Base-by-base conservation (phyloP, 2,329 filamentous ascomycete genomes). In the Drechmeria coniospora region DNA sequence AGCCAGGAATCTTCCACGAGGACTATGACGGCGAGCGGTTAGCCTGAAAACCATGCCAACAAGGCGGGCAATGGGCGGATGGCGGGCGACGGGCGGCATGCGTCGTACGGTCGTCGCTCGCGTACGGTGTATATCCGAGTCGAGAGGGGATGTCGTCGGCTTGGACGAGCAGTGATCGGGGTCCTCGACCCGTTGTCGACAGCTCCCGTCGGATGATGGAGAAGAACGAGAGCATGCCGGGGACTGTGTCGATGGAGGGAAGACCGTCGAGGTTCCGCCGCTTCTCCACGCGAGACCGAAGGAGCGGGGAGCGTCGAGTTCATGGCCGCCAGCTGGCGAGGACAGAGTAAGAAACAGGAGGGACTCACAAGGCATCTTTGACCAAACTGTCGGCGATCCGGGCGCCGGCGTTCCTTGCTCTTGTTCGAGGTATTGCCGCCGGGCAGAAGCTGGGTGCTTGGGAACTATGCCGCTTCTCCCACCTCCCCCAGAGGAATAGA, bases 321-420 rank as follows among this genome's bases (percentile, higher is more conserved):
- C 6, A 25, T 7, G 6, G n/a, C n/a, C 10, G 16, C 15, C 21
- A 15, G 8, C 21, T 8, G 14, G 15, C 6, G 21, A 10, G 15
- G 9, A 11, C 2, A 19, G 7, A 12, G 30, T 27, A 24, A 34
- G 26, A 23, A 26, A 27, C 24, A 29, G 26, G 29, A 33, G 23
- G 23, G 24, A 53, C 51, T 53, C 43, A 54, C 51, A 53, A 36
- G 51, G 51, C 51, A 53, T 54, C 42, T 50, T n/a, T 42, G 48
- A 41, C 39, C 36, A 42, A 28, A 33, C 34, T 40, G 34, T 32
- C 32, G 37, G 37, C 41, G 39, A 37, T 34, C 33, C 31, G 31
- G 30, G 36, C 37, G 36, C 39, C 44, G 27, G 36, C 35, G 27
- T 30, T 31, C 21, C 28, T 35, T 28, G 32, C 31, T 37, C 29